A percentile compares a stretch with the other conserved stretches of the same genome.
phyloP scores from a whole-genome alignment of 1,139 yeast genomes.

The Taphrina wiesneri region DNA sequence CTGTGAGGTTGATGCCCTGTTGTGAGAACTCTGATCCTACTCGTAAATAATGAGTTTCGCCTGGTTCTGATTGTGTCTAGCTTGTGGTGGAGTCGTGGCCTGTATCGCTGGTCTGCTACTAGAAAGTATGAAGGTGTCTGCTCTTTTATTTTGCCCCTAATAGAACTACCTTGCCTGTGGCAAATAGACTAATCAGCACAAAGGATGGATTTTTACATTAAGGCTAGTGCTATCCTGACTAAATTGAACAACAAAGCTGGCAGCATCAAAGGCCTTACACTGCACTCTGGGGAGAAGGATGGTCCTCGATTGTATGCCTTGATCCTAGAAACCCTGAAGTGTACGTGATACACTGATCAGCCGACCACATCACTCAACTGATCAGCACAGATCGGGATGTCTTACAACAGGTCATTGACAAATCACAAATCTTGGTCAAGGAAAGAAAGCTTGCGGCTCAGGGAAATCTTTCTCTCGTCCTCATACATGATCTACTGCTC shows the following conservation, averaged over 20 bases:
- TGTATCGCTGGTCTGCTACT: not conserved
- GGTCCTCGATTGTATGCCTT: constrained; percentile 36
- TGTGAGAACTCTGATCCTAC: too few relatives aligned
- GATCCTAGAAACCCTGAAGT: constrained; percentile 41
- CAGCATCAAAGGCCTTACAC: constrained; percentile 34
- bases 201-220: constrained; percentile 36
- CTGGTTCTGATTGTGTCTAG: not conserved
- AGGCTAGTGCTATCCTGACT: constrained; percentile 31
- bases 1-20: too few relatives aligned
- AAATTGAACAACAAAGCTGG: constrained; percentile 36
- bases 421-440: constrained; percentile 41
- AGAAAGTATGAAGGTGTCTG: not conserved
- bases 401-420: constrained; percentile 30
- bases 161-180: too few relatives aligned
- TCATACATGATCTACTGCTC: constrained; percentile 79
- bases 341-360: constrained; percentile 37
- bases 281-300: constrained; percentile 28
- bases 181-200: constrained; percentile 4
- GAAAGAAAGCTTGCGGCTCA: constrained; percentile 43
- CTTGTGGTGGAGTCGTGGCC: not conserved
- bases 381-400: constrained; percentile 28
- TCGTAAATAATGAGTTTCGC: too few relatives aligned
- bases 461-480: constrained; percentile 53
- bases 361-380: not conserved
- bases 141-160: not conserved